These are phyloP conservation scores for Paraphoma chrysanthemicola DNA, from an alignment of 2,329 filamentous ascomycete genomes.

Conservation along the genomic window DNA sequence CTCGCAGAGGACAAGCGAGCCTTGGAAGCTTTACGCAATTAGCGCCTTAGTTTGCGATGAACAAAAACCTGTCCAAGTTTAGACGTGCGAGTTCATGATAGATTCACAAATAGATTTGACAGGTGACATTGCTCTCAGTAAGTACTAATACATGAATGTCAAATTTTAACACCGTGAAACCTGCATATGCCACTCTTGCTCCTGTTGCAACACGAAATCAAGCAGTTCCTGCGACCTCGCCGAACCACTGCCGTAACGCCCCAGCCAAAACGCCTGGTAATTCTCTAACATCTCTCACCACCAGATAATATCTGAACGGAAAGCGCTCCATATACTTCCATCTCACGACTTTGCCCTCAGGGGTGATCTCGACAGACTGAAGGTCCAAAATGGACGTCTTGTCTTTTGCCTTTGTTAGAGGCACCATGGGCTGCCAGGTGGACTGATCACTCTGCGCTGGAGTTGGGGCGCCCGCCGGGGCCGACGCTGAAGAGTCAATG, in stretches of 20 bases:
- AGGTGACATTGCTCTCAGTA: too few species aligned
- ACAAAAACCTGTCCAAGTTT: too few species aligned
- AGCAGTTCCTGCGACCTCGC: conserved; percentile 64
- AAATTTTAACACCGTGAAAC: too few species aligned
- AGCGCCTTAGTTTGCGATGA: too few species aligned
- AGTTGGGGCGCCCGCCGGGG: conserved; percentile 8
- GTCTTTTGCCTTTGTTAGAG: conserved; percentile 53
- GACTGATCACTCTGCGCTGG: conserved; percentile 6
- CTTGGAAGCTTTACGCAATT: too few species aligned
- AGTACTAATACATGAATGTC: too few species aligned
- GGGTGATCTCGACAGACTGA: conserved; percentile 83
- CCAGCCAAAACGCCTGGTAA: conserved; percentile 87
- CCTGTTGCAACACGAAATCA: conserved; percentile 2
- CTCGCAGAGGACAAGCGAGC: too few species aligned
- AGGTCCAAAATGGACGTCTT: conserved; percentile 82
- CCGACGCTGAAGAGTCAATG: conserved; percentile 69
- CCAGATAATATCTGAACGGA: conserved; percentile 95
- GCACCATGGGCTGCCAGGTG: conserved; percentile 11
- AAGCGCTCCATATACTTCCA: conserved; percentile 94
- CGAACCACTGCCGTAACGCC: conserved; percentile 94
- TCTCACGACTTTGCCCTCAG: conserved; percentile 75
- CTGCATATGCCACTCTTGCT: too few species aligned
- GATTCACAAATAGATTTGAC: too few species aligned
- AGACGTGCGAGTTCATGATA: too few species aligned
- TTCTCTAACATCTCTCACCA: conserved; percentile 91